Evolutionary conservation across 768 basidiomycete genomes (phyloP), one percentile per base, ranked within the genome.

Genomic region (Phylloporus sp.): DNA sequence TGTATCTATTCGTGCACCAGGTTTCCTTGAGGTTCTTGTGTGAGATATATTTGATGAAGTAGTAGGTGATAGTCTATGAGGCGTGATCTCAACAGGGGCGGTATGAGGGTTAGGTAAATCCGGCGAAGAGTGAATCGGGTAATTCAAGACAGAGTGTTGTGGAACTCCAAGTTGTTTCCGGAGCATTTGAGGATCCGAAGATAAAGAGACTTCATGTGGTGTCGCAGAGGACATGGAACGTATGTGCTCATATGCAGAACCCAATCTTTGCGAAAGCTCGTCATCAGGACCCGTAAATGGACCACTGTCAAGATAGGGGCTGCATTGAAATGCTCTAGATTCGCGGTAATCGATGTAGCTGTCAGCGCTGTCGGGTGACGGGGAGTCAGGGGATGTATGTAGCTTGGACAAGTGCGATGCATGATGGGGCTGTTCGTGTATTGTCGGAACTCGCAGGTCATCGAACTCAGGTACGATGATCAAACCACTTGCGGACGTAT

Each of bases 81-180:
- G 43, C 21, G 17, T 33, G 17, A 42, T 18, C 14, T 39, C 33
- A 14, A 4, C 20, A 27, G 44, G 40, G 28, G 40, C 32, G 9
- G 26, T 27, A 23, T 67, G 49, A 8, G 62, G 63, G 43, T 64
- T 64, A 24, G 62, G 62, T 14, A 65, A 34, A 32, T 52, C 53
- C 27, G 38, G 54, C 21, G 49, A 52, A 38, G 46, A 59, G 13
- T 42, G 31, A 9, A 38, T 23, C 5, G 57, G 50, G 24, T 57
- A 36, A 35, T 63, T 64, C 17, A 57, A 34, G 26, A 66, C 62
- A 15, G 62, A 63, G 36, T 63, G 64, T 22, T 66, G 64, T 17
- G 64, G 54, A 8, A 63, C 49, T 26, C 62, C 64, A 22, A 66
- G 49, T 24, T 67, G 60, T 39, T 60, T 64, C 38, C 49, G 62